Evolutionary conservation across 1,284 basidiomycete species (phyloP).

Genomic region (Gomphus sp.): DNA sequence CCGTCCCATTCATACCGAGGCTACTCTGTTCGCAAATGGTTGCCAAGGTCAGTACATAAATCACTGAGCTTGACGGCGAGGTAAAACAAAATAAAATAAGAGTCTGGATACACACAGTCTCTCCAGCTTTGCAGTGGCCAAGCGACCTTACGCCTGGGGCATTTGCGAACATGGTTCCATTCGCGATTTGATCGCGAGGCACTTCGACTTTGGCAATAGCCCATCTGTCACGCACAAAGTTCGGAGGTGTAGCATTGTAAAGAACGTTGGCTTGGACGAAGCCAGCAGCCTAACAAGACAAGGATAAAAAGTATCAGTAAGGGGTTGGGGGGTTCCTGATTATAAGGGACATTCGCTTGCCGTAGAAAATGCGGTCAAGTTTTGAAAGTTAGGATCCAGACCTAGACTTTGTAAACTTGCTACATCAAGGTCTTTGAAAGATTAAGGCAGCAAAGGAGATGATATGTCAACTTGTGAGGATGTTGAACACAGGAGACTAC

Average conservation of each 20-base stretch:
- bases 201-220: conserved; percentile 37
- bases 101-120: conserved; percentile 20
- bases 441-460: too few relatives aligned
- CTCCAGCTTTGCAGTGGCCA: conserved; percentile 31
- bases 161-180: conserved; percentile 34
- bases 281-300: conserved; percentile 43
- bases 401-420: conserved; percentile 29
- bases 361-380: not conserved
- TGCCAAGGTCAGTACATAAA: too few relatives aligned
- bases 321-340: not conserved
- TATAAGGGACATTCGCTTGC: not conserved
- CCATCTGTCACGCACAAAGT: conserved; percentile 34
- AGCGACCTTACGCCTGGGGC: conserved; percentile 36
- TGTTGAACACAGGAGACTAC: not conserved
- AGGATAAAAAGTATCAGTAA: not conserved
- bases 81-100: not conserved
- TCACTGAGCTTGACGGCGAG: too few relatives aligned
- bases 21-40: conserved; percentile 12
- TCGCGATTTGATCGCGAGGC: conserved; percentile 17
- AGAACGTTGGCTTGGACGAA: conserved; percentile 39
- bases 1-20: conserved; percentile 22
- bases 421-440: conserved; percentile 24
- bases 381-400: conserved; percentile 28
- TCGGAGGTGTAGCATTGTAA: conserved; percentile 33
- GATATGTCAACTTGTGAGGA: not conserved